phyloP scores from a whole-genome alignment of 2,329 filamentous ascomycete species.

The Ophiocordyceps polyrhachis-furcata region DNA sequence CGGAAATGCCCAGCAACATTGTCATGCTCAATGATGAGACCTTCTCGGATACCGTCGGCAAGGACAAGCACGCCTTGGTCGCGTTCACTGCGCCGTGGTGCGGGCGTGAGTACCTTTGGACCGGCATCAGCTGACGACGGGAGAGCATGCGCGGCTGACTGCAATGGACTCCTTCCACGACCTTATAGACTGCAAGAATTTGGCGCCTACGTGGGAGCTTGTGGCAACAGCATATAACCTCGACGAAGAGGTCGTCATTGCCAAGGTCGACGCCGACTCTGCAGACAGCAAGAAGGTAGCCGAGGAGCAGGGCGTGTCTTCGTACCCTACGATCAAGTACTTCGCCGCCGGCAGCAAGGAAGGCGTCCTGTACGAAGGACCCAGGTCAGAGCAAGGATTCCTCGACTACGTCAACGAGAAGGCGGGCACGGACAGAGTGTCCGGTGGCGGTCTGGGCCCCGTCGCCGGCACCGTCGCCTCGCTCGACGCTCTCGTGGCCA shows the following conservation, averaged over 20 bases:
- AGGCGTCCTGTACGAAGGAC: slow-evolving; percentile 52
- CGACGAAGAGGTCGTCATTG: slow-evolving; percentile 66
- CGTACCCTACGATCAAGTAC: slow-evolving; percentile 96
- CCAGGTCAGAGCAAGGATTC: slow-evolving; percentile 58
- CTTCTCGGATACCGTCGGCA: slow-evolving; percentile 62
- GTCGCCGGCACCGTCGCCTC: slow-evolving; percentile 66
- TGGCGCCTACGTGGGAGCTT: slow-evolving; percentile 80
- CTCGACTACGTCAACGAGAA: slow-evolving; percentile 74
- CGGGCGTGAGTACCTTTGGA: slow-evolving; percentile 52
- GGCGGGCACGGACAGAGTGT: slow-evolving; percentile 66
- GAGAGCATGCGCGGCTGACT: slow-evolving; percentile 1
- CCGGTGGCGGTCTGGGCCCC: slow-evolving; percentile 62
- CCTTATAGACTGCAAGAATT: slow-evolving; percentile 73
- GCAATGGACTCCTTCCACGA: background rate
- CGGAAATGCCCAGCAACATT: slow-evolving; percentile 54
- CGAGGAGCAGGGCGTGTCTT: slow-evolving; percentile 56
- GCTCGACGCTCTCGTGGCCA: slow-evolving; percentile 58
- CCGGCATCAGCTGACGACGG: background rate
- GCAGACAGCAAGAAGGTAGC: slow-evolving; percentile 67
- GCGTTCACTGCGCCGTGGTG: slow-evolving; percentile 98
- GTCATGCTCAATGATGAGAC: slow-evolving; percentile 61
- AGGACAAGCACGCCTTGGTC: slow-evolving; percentile 78
- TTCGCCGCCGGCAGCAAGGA: slow-evolving; percentile 73
- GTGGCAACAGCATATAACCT: slow-evolving; percentile 63
- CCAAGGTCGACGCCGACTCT: slow-evolving; percentile 88